Percentiles rank a stretch among this genome's conserved stretches.
Evolutionary conservation across 2,329 filamentous ascomycete species (phyloP).

Genomic region (Paraphoma chrysanthemicola): DNA sequence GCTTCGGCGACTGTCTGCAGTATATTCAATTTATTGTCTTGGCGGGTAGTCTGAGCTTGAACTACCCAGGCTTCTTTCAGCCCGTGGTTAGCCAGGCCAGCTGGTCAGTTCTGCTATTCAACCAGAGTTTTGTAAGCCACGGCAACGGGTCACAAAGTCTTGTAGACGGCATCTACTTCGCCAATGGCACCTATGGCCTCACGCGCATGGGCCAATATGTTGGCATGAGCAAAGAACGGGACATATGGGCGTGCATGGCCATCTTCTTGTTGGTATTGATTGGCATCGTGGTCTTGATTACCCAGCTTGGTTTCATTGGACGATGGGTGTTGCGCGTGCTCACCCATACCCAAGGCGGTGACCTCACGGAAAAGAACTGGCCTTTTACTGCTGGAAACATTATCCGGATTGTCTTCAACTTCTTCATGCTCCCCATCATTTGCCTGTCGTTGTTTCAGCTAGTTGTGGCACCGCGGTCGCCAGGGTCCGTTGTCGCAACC

Average conservation of each 20-base stretch:
- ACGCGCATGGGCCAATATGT: constrained; percentile 80
- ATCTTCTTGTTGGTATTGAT: constrained; percentile 86
- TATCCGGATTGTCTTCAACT: constrained; percentile 88
- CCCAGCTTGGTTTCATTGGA: constrained; percentile 76
- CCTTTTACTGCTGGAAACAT: constrained; percentile 71
- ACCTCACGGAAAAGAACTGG: constrained; percentile 87
- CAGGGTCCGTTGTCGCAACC: constrained; percentile 73
- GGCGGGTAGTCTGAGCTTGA: constrained; percentile 83
- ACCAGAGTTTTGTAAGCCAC: constrained; percentile 81
- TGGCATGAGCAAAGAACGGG: constrained; percentile 76
- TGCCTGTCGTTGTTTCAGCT: constrained; percentile 91
- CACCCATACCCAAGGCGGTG: constrained; percentile 78
- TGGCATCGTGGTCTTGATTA: constrained; percentile 68
- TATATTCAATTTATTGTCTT: constrained; percentile 94
- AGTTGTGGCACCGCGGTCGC: constrained; percentile 73
- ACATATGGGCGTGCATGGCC: constrained; percentile 95
- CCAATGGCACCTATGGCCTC: constrained; percentile 79
- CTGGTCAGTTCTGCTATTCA: constrained; percentile 94
- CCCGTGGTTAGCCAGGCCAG: constrained; percentile 85
- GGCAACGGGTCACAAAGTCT: constrained; percentile 71
- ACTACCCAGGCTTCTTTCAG: constrained; percentile 94
- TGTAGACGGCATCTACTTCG: constrained; percentile 85
- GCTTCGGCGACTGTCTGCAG: constrained; percentile 94
- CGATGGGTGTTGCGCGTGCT: constrained; percentile 79
- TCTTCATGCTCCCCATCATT: constrained; percentile 86